These are phyloP conservation scores for Leptodontidium sp. DNA, from an alignment of 2,329 filamentous ascomycete species.

Conservation along the genomic window DNA sequence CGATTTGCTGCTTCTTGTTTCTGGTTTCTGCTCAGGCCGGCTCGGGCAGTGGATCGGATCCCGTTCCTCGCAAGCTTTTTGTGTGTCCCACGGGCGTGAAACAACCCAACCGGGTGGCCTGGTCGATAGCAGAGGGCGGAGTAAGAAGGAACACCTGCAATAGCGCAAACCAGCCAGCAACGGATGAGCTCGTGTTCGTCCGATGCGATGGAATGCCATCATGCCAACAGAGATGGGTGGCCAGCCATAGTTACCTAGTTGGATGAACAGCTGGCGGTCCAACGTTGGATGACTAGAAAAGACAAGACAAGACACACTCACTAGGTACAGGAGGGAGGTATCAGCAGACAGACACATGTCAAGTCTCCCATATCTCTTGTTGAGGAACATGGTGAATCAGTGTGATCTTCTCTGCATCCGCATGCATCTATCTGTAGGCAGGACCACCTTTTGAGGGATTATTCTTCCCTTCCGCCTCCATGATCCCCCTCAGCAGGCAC, in stretches of 20 bases:
- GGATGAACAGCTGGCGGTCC: slow-evolving; percentile 1
- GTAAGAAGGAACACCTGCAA: neutral
- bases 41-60: neutral
- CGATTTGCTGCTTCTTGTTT: slow-evolving; percentile 3
- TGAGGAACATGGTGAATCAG: neutral
- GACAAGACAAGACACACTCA: no score
- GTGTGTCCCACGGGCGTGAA: neutral
- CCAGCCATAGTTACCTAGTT: neutral
- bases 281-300: neutral
- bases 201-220: neutral
- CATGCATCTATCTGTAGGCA: slow-evolving; percentile 8
- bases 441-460: slow-evolving; percentile 18
- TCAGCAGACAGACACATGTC: neutral
- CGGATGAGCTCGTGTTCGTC: slow-evolving; percentile 12
- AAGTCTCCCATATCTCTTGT: neutral
- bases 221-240: neutral
- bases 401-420: neutral
- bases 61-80: slow-evolving; percentile 12
- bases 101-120: slow-evolving; percentile 8
- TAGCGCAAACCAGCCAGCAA: neutral
- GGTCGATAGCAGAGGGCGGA: slow-evolving; percentile 7
- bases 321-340: neutral
- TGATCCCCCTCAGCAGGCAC: neutral
- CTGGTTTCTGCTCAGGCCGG: neutral
- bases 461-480: neutral